phyloP scores from a whole-genome alignment of 768 basidiomycete species.

The Roridomyces roridus region DNA sequence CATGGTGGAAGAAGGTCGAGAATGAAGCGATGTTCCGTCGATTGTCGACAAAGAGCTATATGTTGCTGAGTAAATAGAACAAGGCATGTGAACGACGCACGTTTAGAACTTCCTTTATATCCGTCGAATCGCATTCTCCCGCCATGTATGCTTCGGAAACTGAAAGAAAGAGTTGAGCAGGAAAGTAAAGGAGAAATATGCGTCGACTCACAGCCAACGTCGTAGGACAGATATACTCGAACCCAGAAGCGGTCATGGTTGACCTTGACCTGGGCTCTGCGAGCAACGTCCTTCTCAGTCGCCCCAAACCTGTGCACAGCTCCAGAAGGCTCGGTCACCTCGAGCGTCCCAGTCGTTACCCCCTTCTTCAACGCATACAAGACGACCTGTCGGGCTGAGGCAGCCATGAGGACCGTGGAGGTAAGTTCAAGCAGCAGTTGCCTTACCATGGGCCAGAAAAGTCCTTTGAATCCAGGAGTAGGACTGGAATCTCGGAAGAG shows the following conservation, averaged over 20 bases:
- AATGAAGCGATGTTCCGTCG: slow-evolving; percentile 9
- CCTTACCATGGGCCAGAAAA: neutral
- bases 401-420: neutral
- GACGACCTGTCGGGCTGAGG: neutral
- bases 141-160: slow-evolving; percentile 48
- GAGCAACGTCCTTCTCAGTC: neutral
- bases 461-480: neutral
- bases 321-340: slow-evolving; percentile 1
- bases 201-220: slow-evolving; percentile 40
- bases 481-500: neutral
- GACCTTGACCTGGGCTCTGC: slow-evolving; percentile 1
- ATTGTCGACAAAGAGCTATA: slow-evolving; percentile 43
- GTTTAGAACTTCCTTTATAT: slow-evolving; percentile 41
- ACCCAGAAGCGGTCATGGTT: slow-evolving; percentile 16
- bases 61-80: too few relatives aligned
- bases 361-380: neutral
- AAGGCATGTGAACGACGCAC: slow-evolving; percentile 25
- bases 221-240: slow-evolving; percentile 31
- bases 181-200: too few relatives aligned
- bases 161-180: slow-evolving; percentile 15
- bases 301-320: neutral
- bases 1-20: slow-evolving; percentile 36
- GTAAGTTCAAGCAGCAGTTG: neutral
- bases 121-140: slow-evolving; percentile 41
- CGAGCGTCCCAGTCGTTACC: neutral